These are phyloP conservation scores for Ophiognomonia clavigignenti-juglandacearum DNA, from an alignment of 2,329 filamentous ascomycete genomes.

Conservation along the genomic window DNA sequence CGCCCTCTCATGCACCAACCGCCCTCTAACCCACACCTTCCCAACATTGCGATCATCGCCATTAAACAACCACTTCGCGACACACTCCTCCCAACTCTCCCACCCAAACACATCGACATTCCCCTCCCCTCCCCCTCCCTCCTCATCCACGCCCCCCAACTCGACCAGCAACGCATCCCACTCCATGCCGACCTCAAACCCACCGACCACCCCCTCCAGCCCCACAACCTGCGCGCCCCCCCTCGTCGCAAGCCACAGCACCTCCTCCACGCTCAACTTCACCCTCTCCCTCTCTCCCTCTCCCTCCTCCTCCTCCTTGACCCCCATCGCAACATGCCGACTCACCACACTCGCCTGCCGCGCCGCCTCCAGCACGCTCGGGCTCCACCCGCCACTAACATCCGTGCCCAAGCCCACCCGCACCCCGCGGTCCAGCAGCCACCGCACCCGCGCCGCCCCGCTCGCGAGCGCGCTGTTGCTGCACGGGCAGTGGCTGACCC, in stretches of 20 bases:
- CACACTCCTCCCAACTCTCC: slow-evolving; percentile 79
- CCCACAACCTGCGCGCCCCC: slow-evolving; percentile 82
- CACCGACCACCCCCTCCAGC: slow-evolving; percentile 66
- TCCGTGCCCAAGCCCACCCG: slow-evolving; percentile 86
- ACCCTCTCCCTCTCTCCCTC: slow-evolving; percentile 33
- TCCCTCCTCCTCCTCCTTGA: slow-evolving; percentile 16
- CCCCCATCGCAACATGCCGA: slow-evolving; percentile 60
- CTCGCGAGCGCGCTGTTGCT: slow-evolving; percentile 80
- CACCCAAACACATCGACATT: slow-evolving; percentile 87
- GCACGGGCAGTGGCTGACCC: slow-evolving; percentile 81
- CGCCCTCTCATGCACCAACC: slow-evolving; percentile 64
- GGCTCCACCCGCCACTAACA: slow-evolving; percentile 80
- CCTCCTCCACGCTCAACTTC: slow-evolving; percentile 81
- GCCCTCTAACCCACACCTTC: slow-evolving; percentile 83
- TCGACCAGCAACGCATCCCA: slow-evolving; percentile 86
- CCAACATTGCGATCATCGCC: slow-evolving; percentile 90
- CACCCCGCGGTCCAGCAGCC: slow-evolving; percentile 68
- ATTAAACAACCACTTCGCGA: slow-evolving; percentile 93
- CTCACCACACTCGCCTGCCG: slow-evolving; percentile 76
- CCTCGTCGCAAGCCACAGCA: slow-evolving; percentile 78
- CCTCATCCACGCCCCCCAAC: slow-evolving; percentile 46
- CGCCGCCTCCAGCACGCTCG: slow-evolving; percentile 77
- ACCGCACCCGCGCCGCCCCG: slow-evolving; percentile 71
- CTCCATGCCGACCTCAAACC: slow-evolving; percentile 79
- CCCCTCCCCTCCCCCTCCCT: slow-evolving; percentile 40